These are phyloP conservation scores for Lasiosphaeria miniovina DNA, from an alignment of 495 filamentous ascomycete species.

Conservation along the genomic window DNA sequence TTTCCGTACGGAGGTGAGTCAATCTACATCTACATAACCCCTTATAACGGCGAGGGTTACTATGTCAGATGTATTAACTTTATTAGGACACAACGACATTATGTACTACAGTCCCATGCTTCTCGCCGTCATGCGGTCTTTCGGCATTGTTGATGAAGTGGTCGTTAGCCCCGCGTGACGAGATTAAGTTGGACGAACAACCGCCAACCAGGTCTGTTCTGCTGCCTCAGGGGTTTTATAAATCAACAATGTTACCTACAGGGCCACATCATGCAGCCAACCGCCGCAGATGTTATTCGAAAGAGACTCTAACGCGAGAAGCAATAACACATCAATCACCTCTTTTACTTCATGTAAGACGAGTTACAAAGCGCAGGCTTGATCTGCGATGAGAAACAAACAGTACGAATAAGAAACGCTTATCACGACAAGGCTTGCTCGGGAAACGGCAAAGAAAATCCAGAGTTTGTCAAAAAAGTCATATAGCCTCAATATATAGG, in stretches of 20 bases:
- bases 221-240: too few relatives aligned
- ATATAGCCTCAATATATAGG: background rate
- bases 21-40: constrained; percentile 18
- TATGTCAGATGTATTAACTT: background rate
- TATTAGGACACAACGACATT: constrained; percentile 56
- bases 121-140: constrained; percentile 63
- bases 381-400: background rate
- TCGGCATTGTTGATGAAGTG: constrained; percentile 32
- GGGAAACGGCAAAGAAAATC: background rate
- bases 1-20: constrained; percentile 55
- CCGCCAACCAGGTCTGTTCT: background rate
- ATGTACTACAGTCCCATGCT: constrained; percentile 53
- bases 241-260: too few relatives aligned
- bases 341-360: too few relatives aligned
- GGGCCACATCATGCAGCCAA: too few relatives aligned
- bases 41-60: background rate
- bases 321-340: too few relatives aligned
- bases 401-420: background rate
- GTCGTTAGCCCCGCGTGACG: background rate
- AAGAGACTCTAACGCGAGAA: too few relatives aligned
- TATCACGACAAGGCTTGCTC: background rate
- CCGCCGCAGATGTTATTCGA: too few relatives aligned
- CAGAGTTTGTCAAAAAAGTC: background rate
- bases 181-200: background rate
- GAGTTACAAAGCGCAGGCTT: too few relatives aligned